Evolutionary conservation across 306 rosid species (phyloP).

Genomic region (Vicia faba): DNA sequence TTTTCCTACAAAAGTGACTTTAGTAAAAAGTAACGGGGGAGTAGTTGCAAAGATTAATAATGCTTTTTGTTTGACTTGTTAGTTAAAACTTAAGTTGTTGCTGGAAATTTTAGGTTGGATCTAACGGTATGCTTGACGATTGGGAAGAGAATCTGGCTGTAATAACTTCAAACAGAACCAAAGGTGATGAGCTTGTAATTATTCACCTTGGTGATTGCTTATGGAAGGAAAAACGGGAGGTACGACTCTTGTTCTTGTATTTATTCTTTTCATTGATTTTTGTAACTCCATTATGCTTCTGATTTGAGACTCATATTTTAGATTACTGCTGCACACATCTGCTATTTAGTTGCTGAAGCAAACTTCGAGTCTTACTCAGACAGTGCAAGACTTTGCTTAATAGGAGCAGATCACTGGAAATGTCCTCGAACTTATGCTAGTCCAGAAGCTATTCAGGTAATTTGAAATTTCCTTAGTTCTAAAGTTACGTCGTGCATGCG

Average conservation of each 20-base stretch:
- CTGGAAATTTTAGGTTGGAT: constrained; percentile 53
- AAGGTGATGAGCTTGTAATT: constrained; percentile 88
- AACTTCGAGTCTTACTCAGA: constrained; percentile 83
- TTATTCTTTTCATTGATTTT: neutral
- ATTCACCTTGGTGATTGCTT: constrained; percentile 89
- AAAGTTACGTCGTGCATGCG: constrained; percentile 2
- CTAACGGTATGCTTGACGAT: constrained; percentile 77
- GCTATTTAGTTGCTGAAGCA: constrained; percentile 94
- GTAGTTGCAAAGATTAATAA: constrained; percentile 23
- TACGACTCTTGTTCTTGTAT: constrained; percentile 35
- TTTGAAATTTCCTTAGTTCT: constrained; percentile 29
- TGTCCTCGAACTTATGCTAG: constrained; percentile 87
- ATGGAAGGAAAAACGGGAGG: constrained; percentile 95
- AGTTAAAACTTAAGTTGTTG: constrained; percentile 27
- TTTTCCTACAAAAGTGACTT: no score
- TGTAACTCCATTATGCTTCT: constrained; percentile 27
- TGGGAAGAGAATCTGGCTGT: constrained; percentile 96
- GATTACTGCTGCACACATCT: constrained; percentile 93
- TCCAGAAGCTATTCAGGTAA: constrained; percentile 97
- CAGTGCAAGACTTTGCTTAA: constrained; percentile 81
- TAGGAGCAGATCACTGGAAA: constrained; percentile 97
- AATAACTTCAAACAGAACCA: constrained; percentile 89
- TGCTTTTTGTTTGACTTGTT: constrained; percentile 28
- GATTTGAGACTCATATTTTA: constrained; percentile 45
- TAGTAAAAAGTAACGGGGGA: no score